Evolutionary conservation across 2,329 filamentous ascomycete genomes (phyloP).

Genomic region (Pyricularia sp.): DNA sequence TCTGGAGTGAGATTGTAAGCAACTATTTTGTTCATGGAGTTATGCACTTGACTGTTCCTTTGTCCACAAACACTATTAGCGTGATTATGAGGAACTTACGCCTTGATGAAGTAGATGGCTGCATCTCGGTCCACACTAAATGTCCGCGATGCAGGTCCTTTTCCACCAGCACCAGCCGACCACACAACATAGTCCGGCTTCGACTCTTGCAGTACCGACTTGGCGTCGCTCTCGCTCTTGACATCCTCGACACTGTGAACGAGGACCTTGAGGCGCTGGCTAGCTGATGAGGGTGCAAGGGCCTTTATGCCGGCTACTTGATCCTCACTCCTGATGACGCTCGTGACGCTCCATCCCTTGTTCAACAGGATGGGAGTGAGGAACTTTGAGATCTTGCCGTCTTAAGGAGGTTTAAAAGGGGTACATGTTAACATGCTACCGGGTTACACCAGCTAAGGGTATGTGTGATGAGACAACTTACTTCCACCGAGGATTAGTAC

Average conservation of each 20-base stretch:
- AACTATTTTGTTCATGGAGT: neutral
- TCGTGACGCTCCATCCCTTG: conserved; percentile 68
- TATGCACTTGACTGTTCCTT: neutral
- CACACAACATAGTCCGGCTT: conserved; percentile 59
- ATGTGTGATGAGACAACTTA: neutral
- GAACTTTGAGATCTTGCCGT: conserved; percentile 68
- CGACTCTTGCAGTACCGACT: conserved; percentile 50
- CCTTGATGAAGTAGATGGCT: conserved; percentile 51
- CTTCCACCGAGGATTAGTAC: conserved; percentile 5
- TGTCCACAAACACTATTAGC: too few relatives aligned
- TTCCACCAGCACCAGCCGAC: conserved; percentile 54
- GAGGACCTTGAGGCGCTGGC: conserved; percentile 50
- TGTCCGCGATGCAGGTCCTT: conserved; percentile 40
- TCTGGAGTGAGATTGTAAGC: neutral
- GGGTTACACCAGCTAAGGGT: neutral
- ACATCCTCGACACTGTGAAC: conserved; percentile 65
- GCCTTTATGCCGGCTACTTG: conserved; percentile 56
- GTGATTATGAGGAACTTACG: conserved; percentile 15
- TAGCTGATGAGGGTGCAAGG: conserved; percentile 49
- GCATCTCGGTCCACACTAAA: conserved; percentile 49
- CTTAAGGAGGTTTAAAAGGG: neutral
- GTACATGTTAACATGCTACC: neutral
- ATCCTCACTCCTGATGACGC: conserved; percentile 63
- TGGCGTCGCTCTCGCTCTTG: conserved; percentile 51
- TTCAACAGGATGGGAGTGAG: conserved; percentile 69